Evolutionary conservation across 208 protist genomes (phyloP), one percentile per base, ranked within the genome.

Genomic region (Trypanosoma cruzi): DNA sequence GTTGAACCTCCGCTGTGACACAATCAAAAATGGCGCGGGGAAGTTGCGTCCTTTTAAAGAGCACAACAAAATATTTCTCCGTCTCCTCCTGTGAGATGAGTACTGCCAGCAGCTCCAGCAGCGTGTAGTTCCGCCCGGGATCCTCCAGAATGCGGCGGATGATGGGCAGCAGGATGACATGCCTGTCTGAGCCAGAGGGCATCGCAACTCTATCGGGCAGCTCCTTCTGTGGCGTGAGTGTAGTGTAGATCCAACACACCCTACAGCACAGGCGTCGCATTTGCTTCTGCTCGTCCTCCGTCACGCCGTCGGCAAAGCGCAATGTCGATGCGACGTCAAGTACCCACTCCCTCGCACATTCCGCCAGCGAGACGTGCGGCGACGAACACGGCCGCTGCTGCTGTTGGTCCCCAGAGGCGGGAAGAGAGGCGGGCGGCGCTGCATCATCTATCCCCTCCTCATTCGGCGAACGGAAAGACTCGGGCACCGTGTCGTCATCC

Each of bases 21-120:
- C 64, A 71, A 36, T 77, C 71, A 24, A 67, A 55, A 53, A 77
- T 64, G 20, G 71, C 64, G 22, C 36, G 28, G 14, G 71, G 64
- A 64, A 77, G 64, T 48, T 77, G 71, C 44, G 71, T 77, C 46
- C 67, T 56, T 58, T n/a, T 54, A n/a, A 71, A 44, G 20, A 77
- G 55, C 24, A 40, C 24, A 36, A 48, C 1, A 26, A 50, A 72
- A 18, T 64, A 61, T 7, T 22, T 14, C 24, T 22, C 24, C 31
- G 61, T 59, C 24, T 68, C 66, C 16, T 73, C 73, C 70, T 94
- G 88, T 1, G 83, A 86, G 20, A 94, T 73, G 4, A 94, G 65
- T 6, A 94, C 81, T 16, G 71, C 83, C 32, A 91, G 64, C 61
- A 89, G 73, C 71, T 94, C 82, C 22, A 94, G 75, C 58, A 94